These are phyloP conservation scores for Aspergillus diversus DNA, from an alignment of 495 filamentous ascomycete genomes.

Conservation along the genomic window DNA sequence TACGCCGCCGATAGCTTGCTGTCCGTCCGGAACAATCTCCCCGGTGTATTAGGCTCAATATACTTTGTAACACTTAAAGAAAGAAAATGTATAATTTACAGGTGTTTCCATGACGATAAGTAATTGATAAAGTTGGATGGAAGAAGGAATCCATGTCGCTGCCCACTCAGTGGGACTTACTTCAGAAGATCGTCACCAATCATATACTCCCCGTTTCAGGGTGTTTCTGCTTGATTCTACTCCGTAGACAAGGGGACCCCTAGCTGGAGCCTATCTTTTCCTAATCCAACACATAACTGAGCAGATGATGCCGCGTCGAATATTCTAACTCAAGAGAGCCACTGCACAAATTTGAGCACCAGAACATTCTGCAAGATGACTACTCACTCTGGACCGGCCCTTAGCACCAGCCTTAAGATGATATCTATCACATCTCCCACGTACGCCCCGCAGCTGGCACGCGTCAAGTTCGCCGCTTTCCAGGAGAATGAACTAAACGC, in stretches of 20 bases:
- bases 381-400: not conserved
- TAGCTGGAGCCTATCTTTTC: not conserved
- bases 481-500: constrained; percentile 1
- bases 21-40: too few species aligned
- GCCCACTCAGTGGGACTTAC: too few species aligned
- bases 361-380: constrained; percentile 2
- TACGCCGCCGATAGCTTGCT: too few species aligned
- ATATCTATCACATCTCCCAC: not conserved
- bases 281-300: constrained; percentile 1
- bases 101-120: too few species aligned
- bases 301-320: not conserved
- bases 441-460: not conserved
- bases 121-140: too few species aligned
- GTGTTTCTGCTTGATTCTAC: too few species aligned
- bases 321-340: not conserved
- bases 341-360: not conserved
- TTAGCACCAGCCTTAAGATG: not conserved
- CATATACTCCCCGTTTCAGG: not conserved
- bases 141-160: too few species aligned
- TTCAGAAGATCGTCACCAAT: not conserved
- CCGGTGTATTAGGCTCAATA: too few species aligned
- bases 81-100: too few species aligned
- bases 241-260: not conserved
- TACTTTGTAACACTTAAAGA: too few species aligned
- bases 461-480: constrained; percentile 8